Conservation (phyloP, 2,329 filamentous ascomycete species). For the Hymenoscyphus fraxineus region DNA sequence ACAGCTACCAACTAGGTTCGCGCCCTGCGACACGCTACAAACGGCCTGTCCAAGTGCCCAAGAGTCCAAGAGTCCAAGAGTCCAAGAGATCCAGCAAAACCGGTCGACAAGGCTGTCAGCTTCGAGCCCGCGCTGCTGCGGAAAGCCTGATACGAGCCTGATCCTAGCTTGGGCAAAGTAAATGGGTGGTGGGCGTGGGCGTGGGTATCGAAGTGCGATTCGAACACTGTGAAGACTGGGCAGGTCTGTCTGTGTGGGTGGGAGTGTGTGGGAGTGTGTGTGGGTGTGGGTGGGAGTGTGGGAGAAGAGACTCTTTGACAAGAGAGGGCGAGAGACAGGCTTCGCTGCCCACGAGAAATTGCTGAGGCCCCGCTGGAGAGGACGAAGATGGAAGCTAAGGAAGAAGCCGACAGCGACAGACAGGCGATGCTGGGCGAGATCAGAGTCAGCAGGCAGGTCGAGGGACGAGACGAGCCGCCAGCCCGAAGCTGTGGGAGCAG, state of each 20-base stretch:
- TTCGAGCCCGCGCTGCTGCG: not conserved
- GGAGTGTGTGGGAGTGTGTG: too few relatives aligned
- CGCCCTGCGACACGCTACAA: not conserved
- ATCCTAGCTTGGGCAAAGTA: too few relatives aligned
- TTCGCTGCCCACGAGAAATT: not conserved
- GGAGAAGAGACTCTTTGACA: too few relatives aligned
- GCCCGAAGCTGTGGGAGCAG: not conserved
- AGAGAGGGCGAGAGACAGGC: not conserved
- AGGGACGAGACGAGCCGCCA: conserved; percentile 2
- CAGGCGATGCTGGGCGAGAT: not conserved
- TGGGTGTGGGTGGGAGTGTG: too few relatives aligned
- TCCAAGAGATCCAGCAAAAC: too few relatives aligned
- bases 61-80: not conserved
- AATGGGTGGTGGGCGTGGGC: too few relatives aligned
- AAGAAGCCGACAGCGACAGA: not conserved
- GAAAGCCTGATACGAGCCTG: not conserved
- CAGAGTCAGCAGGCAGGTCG: not conserved
- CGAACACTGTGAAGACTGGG: not conserved
- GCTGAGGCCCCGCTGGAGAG: not conserved
- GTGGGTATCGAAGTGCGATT: not conserved
- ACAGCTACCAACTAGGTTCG: not conserved
- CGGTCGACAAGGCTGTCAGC: not conserved
- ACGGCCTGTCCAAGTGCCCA: not conserved
- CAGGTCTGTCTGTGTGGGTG: not conserved
- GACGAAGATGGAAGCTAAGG: conserved; percentile 2